A percentile compares a stretch with the other conserved stretches of the same genome.
Evolutionary conservation across 306 rosid genomes (phyloP).

Genomic region (Castanea sativa): DNA sequence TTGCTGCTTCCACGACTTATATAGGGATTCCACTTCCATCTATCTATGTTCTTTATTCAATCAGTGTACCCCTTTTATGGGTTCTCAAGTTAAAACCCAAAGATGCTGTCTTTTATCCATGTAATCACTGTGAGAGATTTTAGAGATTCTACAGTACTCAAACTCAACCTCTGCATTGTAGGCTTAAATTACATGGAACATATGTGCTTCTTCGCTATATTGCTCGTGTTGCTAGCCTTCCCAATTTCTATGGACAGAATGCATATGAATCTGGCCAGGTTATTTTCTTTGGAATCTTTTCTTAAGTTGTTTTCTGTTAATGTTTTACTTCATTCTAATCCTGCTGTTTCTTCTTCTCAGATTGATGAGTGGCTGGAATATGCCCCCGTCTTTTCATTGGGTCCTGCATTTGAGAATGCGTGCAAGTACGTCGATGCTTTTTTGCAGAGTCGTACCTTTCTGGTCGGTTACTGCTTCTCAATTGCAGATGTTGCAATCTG

Average conservation of each 20-base stretch:
- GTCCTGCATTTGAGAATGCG: slow-evolving; percentile 80
- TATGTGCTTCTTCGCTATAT: slow-evolving; percentile 64
- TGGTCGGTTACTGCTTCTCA: slow-evolving; percentile 57
- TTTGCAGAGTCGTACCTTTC: slow-evolving; percentile 56
- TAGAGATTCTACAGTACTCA: background rate
- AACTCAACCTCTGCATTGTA: slow-evolving; percentile 20
- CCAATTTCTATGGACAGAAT: slow-evolving; percentile 65
- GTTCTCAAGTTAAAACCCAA: too few species aligned
- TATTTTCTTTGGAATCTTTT: slow-evolving; percentile 18
- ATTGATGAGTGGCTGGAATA: slow-evolving; percentile 83
- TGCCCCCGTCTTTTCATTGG: slow-evolving; percentile 62
- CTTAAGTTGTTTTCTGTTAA: background rate
- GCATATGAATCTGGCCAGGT: slow-evolving; percentile 68
- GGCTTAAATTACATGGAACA: slow-evolving; percentile 63
- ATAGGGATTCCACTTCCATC: too few species aligned
- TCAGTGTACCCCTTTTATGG: too few species aligned
- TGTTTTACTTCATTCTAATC: background rate
- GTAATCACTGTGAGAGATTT: background rate
- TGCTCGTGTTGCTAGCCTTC: slow-evolving; percentile 48
- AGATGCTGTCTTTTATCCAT: too few species aligned
- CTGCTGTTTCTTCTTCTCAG: slow-evolving; percentile 29
- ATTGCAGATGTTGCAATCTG: slow-evolving; percentile 87
- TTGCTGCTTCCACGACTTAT: too few species aligned
- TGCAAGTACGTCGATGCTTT: slow-evolving; percentile 71
- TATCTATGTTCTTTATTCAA: too few species aligned